Conservation (phyloP, 331 rosid genomes). For the Quercus lobata region DNA sequence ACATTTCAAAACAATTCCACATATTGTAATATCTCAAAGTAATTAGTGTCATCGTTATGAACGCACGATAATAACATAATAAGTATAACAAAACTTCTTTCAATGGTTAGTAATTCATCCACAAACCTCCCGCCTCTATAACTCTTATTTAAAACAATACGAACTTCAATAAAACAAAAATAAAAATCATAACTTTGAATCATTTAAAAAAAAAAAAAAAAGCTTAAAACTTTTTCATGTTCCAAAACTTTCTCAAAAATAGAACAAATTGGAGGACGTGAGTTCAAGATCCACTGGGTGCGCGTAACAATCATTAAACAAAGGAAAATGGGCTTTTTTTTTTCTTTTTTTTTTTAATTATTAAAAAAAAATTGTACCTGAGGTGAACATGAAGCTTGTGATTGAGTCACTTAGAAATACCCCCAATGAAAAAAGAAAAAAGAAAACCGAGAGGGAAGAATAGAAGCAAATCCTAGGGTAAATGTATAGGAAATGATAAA, state of each 20-base stretch:
- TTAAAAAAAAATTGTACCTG: constrained; percentile 24
- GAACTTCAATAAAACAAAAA: background rate
- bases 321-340: background rate
- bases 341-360: background rate
- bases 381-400: constrained; percentile 38
- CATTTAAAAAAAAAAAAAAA: background rate
- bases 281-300: background rate
- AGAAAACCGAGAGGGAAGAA: background rate
- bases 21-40: background rate
- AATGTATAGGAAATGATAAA: constrained; percentile 21
- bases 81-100: background rate
- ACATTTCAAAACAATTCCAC: background rate
- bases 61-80: background rate
- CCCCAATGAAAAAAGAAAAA: background rate
- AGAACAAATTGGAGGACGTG: background rate
- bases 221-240: background rate
- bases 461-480: constrained; percentile 54
- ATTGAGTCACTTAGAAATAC: background rate
- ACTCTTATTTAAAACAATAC: background rate
- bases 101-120: background rate
- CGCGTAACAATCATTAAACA: background rate
- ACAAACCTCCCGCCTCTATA: background rate
- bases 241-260: background rate
- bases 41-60: background rate
- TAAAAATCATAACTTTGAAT: background rate